These are phyloP conservation scores for Diaporthe sp. DNA, from an alignment of 2,329 filamentous ascomycete genomes.

Conservation along the genomic window DNA sequence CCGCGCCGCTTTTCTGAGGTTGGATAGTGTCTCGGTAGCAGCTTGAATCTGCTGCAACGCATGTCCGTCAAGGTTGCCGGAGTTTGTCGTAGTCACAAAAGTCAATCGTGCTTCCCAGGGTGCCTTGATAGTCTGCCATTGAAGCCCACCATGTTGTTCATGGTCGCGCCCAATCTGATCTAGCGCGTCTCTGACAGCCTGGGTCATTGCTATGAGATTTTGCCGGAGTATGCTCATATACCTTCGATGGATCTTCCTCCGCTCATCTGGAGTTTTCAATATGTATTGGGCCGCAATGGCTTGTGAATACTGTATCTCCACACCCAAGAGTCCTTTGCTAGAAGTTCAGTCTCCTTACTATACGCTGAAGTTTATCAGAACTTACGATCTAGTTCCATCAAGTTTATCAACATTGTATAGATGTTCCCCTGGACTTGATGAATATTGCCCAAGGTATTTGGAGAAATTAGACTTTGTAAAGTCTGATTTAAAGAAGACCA, in stretches of 20 bases:
- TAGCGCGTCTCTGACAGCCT: not conserved
- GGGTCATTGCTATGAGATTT: not conserved
- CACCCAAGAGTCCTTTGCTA: not conserved
- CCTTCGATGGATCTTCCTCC: not conserved
- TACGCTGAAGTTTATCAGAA: not conserved
- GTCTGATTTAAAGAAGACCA: not conserved
- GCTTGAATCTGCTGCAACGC: not conserved
- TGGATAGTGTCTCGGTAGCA: not conserved
- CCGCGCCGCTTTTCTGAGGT: not conserved
- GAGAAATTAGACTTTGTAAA: not conserved
- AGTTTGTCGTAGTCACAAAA: not conserved
- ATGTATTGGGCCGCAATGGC: not conserved
- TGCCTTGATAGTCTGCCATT: not conserved
- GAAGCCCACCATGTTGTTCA: not conserved
- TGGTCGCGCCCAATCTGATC: not conserved
- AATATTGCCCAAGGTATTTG: too few relatives aligned
- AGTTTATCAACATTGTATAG: not conserved
- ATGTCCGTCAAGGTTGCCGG: not conserved
- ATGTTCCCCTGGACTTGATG: not conserved
- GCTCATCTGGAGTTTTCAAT: not conserved
- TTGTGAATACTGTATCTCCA: conserved; percentile 13
- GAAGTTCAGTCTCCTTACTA: not conserved
- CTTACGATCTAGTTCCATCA: not conserved
- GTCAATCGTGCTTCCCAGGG: conserved; percentile 1
- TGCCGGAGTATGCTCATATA: not conserved